These are phyloP conservation scores for Saccharomyces pastorianus DNA, from an alignment of 1,139 yeast genomes.

Conservation along the genomic window DNA sequence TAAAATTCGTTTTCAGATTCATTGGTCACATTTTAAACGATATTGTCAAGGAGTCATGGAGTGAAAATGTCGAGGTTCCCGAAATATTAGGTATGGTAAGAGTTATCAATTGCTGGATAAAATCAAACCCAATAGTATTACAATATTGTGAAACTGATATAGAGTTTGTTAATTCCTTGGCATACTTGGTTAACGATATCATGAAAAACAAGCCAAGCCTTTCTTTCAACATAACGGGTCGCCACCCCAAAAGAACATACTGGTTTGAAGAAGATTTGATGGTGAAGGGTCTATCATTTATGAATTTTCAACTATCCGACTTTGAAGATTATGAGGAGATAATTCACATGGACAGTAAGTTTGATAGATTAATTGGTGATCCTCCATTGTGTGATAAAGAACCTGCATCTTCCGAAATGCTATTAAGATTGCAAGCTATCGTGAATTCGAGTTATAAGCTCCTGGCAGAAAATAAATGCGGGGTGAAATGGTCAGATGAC, in stretches of 20 bases:
- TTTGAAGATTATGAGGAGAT: conserved; percentile 42
- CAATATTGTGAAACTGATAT: conserved; percentile 35
- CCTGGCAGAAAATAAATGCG: conserved; percentile 31
- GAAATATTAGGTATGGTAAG: conserved; percentile 35
- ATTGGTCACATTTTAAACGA: conserved; percentile 21
- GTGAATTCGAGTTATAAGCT: conserved; percentile 32
- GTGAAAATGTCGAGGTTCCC: conserved; percentile 17
- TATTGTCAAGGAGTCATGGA: conserved; percentile 21
- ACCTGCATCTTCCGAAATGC: conserved; percentile 29
- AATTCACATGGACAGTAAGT: conserved; percentile 27
- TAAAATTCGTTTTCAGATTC: conserved; percentile 23
- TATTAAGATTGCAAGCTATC: conserved; percentile 34
- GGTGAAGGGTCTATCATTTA: conserved; percentile 50
- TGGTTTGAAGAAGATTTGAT: conserved; percentile 58
- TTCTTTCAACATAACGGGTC: conserved; percentile 4
- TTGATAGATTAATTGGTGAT: conserved; percentile 27
- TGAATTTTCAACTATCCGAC: conserved; percentile 48
- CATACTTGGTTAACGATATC: conserved; percentile 33
- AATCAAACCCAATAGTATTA: conserved; percentile 39
- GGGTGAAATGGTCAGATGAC: conserved; percentile 28
- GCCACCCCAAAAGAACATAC: conserved; percentile 40
- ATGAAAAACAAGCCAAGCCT: conserved; percentile 13
- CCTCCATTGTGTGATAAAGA: conserved; percentile 19
- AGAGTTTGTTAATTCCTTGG: conserved; percentile 33
- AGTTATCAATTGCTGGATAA: conserved; percentile 48